Evolutionary conservation across 2,329 filamentous ascomycete genomes (phyloP), one percentile per base, ranked within the genome.

Genomic region (Didymella exigua): DNA sequence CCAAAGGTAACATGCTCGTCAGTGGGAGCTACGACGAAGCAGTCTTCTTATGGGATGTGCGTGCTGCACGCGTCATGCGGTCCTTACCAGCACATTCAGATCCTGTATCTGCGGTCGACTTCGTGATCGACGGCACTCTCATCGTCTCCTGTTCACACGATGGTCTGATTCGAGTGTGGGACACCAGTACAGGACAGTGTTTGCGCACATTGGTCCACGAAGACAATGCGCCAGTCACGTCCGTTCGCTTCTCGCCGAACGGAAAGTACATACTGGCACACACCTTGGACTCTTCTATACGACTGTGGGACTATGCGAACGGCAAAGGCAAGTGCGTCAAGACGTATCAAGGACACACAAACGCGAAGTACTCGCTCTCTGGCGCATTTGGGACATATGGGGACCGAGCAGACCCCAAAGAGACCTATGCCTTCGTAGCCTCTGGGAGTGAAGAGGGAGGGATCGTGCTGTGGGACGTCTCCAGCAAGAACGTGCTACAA

Each of bases 11-110:
- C 71, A 96, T 98, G 71, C 84, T 99, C 29, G 95, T 93, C 14
- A 96, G 90, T 62, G 95, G 95, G 11, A 96, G 90, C 61, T 98
- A 97, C 76, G 95, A 99, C 65, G 95, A 99, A 79, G 95, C 95
- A 4, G 91, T 99, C 0, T 97, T 96, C 62, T 77, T 99, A 5
- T 99, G 95, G 95, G 95, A 99, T 74, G 90, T 98, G 13, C 84
- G 95, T 13, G 91, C 91, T 0, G 93, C 91, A 0, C 82, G 89
- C 19, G 81, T 95, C 29, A 96, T 99, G 92, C 85, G 92, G 49
- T 93, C 89, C 59, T 78, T 99, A 31, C 95, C 95, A 1, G 95
- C 95, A 2, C 95, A 99, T 69, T 96, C 91, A 24, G 95, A 99
- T 73, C 95, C 95, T 0, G 93, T 99, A 1, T 88, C 89, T 50